Percentiles rank a stretch among this genome's conserved stretches.
Evolutionary conservation across 1,284 basidiomycete species (phyloP).

Genomic region (Ustilago nuda): DNA sequence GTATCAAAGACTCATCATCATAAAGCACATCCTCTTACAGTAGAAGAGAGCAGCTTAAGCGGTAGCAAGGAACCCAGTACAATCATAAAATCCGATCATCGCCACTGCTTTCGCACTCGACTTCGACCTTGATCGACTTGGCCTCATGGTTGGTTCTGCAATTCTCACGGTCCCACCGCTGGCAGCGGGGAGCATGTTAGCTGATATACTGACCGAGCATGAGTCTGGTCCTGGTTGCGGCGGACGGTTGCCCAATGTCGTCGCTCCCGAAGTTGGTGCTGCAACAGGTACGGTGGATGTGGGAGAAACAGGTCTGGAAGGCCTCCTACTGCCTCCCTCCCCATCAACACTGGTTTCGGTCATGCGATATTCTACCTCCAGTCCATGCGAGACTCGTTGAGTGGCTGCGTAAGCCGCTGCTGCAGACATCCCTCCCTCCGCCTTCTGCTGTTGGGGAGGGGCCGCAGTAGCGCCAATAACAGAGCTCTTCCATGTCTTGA

Average conservation of each 20-base stretch:
- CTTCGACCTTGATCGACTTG: constrained; percentile 14
- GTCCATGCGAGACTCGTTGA: constrained; percentile 23
- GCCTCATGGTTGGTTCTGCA: constrained; percentile 22
- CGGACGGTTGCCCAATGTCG: constrained; percentile 1
- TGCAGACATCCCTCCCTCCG: constrained; percentile 12
- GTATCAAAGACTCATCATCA: background rate
- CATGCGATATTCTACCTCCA: constrained; percentile 23
- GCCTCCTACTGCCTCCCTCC: background rate
- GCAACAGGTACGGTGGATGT: constrained; percentile 7
- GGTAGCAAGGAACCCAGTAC: constrained; percentile 43
- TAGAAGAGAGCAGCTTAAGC: constrained; percentile 12
- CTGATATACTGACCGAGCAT: constrained; percentile 37
- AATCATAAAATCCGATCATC: constrained; percentile 45
- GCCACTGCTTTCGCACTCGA: constrained; percentile 24
- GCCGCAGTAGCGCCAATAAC: background rate
- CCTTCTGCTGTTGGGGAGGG: background rate
- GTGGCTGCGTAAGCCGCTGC: constrained; percentile 36
- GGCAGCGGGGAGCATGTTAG: background rate
- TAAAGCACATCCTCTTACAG: background rate
- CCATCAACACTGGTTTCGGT: background rate
- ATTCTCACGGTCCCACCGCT: constrained; percentile 24
- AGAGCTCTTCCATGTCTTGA: background rate
- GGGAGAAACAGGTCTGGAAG: constrained; percentile 29
- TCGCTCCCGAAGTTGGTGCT: background rate
- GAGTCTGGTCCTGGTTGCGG: constrained; percentile 7